Percentiles rank a stretch among this genome's conserved stretches.
These are phyloP conservation scores for Zizania palustris DNA, from an alignment of 202 grass and related monocot genomes.

Conservation along the genomic window DNA sequence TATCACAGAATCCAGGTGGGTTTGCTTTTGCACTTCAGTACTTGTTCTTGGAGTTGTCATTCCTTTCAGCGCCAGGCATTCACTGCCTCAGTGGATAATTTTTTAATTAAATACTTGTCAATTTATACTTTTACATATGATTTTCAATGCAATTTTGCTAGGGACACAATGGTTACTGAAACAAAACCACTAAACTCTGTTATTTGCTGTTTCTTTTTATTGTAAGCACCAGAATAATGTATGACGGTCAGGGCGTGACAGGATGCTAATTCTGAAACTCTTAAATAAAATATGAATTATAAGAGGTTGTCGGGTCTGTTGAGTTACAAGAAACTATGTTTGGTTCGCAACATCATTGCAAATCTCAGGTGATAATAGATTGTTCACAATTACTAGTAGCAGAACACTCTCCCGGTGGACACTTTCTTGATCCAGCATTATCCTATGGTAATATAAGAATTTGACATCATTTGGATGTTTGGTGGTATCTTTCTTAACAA, in stretches of 20 bases:
- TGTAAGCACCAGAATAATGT: constrained; percentile 16
- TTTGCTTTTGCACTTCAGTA: constrained; percentile 34
- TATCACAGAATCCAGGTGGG: constrained; percentile 94
- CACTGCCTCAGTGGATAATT: constrained; percentile 11
- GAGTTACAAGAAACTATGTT: constrained; percentile 13
- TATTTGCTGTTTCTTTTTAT: constrained; percentile 2
- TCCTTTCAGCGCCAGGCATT: constrained; percentile 23
- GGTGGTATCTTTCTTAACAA: constrained; percentile 3
- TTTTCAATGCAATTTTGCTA: constrained; percentile 15
- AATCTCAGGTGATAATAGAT: background rate
- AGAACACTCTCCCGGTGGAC: background rate
- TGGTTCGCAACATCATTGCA: background rate
- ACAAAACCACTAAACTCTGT: background rate
- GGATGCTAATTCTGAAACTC: background rate
- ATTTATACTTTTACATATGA: constrained; percentile 7
- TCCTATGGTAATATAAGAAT: constrained; percentile 30
- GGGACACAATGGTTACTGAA: background rate
- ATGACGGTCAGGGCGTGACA: background rate
- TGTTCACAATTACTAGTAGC: background rate
- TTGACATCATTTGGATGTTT: background rate
- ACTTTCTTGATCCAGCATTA: constrained; percentile 1
- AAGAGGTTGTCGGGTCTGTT: background rate
- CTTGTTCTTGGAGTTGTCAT: constrained; percentile 11
- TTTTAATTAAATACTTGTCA: constrained; percentile 11
- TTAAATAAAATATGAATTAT: background rate